Evolutionary conservation across 768 basidiomycete species (phyloP), one percentile per base, ranked within the genome.

Genomic region (Russula lepida): DNA sequence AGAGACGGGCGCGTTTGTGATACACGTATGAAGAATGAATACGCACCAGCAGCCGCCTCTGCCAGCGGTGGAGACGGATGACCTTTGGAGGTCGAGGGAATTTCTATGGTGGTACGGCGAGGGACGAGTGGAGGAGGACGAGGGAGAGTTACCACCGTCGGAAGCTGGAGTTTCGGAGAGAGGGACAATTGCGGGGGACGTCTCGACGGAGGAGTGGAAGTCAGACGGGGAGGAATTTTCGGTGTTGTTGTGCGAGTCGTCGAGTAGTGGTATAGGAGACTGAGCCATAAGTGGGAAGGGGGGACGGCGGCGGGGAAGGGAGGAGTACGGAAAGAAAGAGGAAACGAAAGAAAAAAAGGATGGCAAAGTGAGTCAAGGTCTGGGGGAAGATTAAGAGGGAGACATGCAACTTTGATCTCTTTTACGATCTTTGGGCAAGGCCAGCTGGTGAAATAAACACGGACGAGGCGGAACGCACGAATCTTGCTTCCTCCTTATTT

Each of bases 11-110:
- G 50, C 55, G 55, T 49, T 17, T 25, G 11, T 7, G 43, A 53
- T 9, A 51, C 19, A 44, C 43, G 44, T 21, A 52, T 8, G 43
- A 21, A 13, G 17, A 46, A 13, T 27, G 15, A 19, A 32, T 11
- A 58, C 65, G 48, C 28, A 66, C 65, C 65, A 66, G 59, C 65
- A 66, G 2, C 65, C 65, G 19, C 65, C 65, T 37, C 62, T 60
- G 23, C 65, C 56, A 3, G 65, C 63, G 21, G 59, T 37, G 53
- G 65, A 66, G 35, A 49, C 56, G 56, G 65, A 55, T 32, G 65
- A 55, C 44, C 51, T 56, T 35, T 54, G 63, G 23, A 57, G 28
- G 49, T 66, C 65, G 35, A 66, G 56, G 21, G 65, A 64, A 46
- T 47, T 53, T 43, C 62, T 47, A 21, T 58, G 64, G 50, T 64